Evolutionary conservation across 192 early-diverging fungal genomes (phyloP).

Genomic region (Thoreauomyces humboldtii): DNA sequence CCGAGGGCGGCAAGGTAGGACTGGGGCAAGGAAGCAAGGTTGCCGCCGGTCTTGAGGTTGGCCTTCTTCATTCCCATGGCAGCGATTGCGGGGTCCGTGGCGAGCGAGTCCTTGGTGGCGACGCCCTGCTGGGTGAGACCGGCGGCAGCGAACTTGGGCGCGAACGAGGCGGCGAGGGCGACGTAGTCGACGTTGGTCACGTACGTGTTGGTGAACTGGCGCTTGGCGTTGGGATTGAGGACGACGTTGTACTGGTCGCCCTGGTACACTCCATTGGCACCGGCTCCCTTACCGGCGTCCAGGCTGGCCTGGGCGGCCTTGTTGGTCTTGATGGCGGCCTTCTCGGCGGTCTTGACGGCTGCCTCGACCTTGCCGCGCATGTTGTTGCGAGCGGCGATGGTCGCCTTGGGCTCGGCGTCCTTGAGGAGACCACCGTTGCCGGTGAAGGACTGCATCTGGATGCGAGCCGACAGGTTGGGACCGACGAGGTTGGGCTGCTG

Average conservation of each 20-base stretch:
- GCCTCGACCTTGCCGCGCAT: constrained; percentile 26
- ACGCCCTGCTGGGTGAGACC: constrained; percentile 27
- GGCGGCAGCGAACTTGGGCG: constrained; percentile 27
- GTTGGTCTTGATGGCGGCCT: constrained; percentile 20
- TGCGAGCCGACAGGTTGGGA: constrained; percentile 12
- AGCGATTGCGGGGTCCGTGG: constrained; percentile 4
- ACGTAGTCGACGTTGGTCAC: constrained; percentile 37
- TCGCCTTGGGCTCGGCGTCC: constrained; percentile 12
- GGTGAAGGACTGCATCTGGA: constrained; percentile 26
- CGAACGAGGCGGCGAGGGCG: constrained; percentile 8
- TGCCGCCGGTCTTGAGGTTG: constrained; percentile 12
- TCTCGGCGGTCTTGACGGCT: constrained; percentile 31
- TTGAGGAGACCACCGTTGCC: constrained; percentile 32
- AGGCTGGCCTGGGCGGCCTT: constrained; percentile 28
- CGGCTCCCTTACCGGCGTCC: constrained; percentile 4
- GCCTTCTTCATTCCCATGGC: constrained; percentile 20
- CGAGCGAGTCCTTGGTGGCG: constrained; percentile 25
- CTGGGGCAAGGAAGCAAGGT: constrained; percentile 5
- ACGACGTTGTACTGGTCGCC: constrained; percentile 28
- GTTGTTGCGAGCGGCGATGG: constrained; percentile 21
- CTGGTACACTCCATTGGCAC: constrained; percentile 17
- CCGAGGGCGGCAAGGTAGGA: constrained; percentile 8
- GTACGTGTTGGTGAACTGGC: constrained; percentile 38
- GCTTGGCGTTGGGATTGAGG: constrained; percentile 31
- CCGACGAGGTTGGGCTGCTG: constrained; percentile 26